phyloP scores from a whole-genome alignment of 352 stramenopile species.

The Phytophthora multivora region DNA sequence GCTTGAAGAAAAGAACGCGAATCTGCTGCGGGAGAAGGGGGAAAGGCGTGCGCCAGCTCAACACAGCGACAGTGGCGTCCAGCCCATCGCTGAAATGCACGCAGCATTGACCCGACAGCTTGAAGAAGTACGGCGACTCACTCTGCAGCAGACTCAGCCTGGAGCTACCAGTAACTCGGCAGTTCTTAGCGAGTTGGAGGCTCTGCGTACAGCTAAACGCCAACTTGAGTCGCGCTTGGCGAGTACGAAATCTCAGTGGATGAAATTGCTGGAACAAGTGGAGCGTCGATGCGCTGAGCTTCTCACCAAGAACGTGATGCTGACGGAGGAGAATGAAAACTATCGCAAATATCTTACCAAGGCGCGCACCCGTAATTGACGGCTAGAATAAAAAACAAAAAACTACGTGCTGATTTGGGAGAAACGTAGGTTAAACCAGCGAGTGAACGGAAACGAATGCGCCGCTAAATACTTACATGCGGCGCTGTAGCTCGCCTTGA shows the following conservation, averaged over 20 bases:
- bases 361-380: constrained; percentile 9
- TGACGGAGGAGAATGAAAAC: constrained; percentile 63
- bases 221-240: constrained; percentile 45
- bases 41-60: not conserved
- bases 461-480: constrained; percentile 32
- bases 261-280: constrained; percentile 48
- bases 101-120: constrained; percentile 45
- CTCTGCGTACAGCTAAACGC: constrained; percentile 32
- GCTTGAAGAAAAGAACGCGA: constrained; percentile 21
- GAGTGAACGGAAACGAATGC: constrained; percentile 23
- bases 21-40: constrained; percentile 19
- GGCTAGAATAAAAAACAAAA: constrained; percentile 1
- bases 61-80: constrained; percentile 13
- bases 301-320: constrained; percentile 76
- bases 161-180: not conserved
- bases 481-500: constrained; percentile 15
- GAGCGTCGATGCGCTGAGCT: constrained; percentile 65
- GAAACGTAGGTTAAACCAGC: constrained; percentile 3
- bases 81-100: constrained; percentile 44
- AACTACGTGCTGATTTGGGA: constrained; percentile 27
- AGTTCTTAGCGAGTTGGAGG: constrained; percentile 14
- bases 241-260: constrained; percentile 49
- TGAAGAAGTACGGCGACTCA: constrained; percentile 48
- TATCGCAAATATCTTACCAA: constrained; percentile 46
- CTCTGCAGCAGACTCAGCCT: constrained; percentile 19